Conservation (phyloP, 202 grass and related monocot genomes). For the Thinopyrum obtusiflorum region DNA sequence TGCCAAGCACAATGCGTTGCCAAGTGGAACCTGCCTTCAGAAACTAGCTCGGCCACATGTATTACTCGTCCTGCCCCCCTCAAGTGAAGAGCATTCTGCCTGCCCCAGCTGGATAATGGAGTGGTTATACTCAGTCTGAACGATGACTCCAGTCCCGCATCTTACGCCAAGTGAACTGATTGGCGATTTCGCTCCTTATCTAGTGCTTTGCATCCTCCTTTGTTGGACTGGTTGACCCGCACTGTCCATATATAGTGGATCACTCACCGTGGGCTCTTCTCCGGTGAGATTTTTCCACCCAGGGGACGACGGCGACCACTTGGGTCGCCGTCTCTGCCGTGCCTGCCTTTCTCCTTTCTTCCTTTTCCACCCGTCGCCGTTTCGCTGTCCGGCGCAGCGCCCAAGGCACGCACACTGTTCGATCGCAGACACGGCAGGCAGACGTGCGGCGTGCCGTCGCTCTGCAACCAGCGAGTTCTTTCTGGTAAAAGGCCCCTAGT, state of each 20-base stretch:
- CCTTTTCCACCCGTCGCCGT: slow-evolving; percentile 6
- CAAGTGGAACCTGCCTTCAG: background rate
- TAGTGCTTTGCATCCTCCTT: background rate
- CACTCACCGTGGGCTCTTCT: background rate
- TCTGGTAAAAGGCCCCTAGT: background rate
- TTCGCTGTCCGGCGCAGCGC: slow-evolving; percentile 15
- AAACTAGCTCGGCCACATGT: background rate
- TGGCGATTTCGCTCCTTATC: background rate
- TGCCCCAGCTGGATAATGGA: background rate
- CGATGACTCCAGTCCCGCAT: background rate
- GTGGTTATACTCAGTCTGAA: slow-evolving; percentile 13
- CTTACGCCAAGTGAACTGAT: background rate
- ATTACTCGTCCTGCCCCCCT: background rate
- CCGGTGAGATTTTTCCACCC: background rate
- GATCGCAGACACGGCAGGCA: slow-evolving; percentile 17
- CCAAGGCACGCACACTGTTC: slow-evolving; percentile 10
- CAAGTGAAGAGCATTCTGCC: background rate
- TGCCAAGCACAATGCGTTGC: background rate
- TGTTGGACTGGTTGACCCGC: background rate
- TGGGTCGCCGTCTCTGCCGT: background rate
- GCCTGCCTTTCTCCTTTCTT: background rate
- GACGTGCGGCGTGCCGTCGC: slow-evolving; percentile 3
- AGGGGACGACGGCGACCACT: background rate
- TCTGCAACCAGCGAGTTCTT: slow-evolving; percentile 1
- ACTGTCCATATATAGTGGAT: background rate